These are phyloP conservation scores for Glomus cerebriforme DNA, from an alignment of 192 early-diverging fungal species.

Conservation along the genomic window DNA sequence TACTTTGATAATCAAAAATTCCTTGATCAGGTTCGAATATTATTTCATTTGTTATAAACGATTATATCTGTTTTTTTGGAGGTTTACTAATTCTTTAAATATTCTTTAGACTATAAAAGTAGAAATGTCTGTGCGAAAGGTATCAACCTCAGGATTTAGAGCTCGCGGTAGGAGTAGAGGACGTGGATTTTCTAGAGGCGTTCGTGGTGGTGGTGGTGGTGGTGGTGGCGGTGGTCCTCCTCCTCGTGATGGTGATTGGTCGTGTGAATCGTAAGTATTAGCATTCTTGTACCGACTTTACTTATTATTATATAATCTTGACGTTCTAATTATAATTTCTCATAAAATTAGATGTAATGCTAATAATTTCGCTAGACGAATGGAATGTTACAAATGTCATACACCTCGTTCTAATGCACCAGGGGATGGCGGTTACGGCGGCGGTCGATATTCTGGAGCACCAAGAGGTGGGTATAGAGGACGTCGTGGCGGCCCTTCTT, in stretches of 20 bases:
- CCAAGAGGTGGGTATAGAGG: conserved; percentile 43
- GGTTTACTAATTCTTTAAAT: conserved; percentile 51
- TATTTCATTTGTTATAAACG: conserved; percentile 1
- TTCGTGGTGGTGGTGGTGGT: conserved; percentile 41
- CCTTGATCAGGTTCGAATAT: conserved; percentile 39
- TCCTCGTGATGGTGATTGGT: conserved; percentile 62
- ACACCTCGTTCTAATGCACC: conserved; percentile 53
- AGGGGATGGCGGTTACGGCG: conserved; percentile 34
- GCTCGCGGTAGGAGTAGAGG: conserved; percentile 48
- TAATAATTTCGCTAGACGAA: conserved; percentile 67
- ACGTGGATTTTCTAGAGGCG: conserved; percentile 43
- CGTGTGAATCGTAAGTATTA: conserved; percentile 53
- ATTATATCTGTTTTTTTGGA: not conserved
- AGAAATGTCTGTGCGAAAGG: conserved; percentile 61
- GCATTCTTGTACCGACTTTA: not conserved
- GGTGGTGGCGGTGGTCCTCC: conserved; percentile 44
- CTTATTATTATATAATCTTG: not conserved
- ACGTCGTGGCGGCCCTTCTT: conserved; percentile 39
- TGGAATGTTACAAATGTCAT: conserved; percentile 66
- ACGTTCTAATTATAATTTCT: not conserved
- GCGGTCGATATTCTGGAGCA: conserved; percentile 38
- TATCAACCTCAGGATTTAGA: conserved; percentile 42
- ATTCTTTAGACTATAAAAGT: conserved; percentile 55
- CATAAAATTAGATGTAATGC: conserved; percentile 55
- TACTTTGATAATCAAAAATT: conserved; percentile 67